Conservation (phyloP, 139 green algal species). For the Chlorella ohadii region DNA sequence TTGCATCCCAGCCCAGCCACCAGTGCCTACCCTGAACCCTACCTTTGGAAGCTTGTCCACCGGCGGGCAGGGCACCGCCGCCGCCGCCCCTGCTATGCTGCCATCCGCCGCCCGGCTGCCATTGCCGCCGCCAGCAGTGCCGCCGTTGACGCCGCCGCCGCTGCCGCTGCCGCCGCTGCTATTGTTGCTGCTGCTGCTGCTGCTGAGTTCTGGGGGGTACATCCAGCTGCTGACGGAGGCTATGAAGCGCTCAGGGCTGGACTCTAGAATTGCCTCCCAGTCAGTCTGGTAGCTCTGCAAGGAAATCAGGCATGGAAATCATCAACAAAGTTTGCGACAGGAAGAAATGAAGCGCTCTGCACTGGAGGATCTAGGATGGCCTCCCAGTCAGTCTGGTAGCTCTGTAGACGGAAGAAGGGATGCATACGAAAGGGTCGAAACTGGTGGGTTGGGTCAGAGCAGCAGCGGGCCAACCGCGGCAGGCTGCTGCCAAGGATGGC, state of each 20-base stretch:
- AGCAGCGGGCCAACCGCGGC: too few species aligned
- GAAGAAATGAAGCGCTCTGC: constrained; percentile 77
- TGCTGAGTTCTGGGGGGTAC: constrained; percentile 18
- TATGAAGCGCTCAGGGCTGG: constrained; percentile 73
- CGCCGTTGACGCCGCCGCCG: neutral
- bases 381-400: constrained; percentile 93
- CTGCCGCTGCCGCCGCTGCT: neutral
- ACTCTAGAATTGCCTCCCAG: constrained; percentile 91
- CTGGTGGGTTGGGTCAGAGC: too few species aligned
- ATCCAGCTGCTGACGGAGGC: constrained; percentile 61
- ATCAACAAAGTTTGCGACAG: too few species aligned
- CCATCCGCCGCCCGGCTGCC: neutral
- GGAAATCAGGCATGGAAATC: neutral
- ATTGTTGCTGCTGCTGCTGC: neutral
- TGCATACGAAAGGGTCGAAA: too few species aligned
- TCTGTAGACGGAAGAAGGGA: too few species aligned
- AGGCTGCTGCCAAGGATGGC: too few species aligned
- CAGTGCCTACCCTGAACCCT: too few species aligned
- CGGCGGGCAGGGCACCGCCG: neutral
- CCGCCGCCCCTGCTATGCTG: neutral
- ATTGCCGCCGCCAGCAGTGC: neutral
- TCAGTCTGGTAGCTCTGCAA: constrained; percentile 82
- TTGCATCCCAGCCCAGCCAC: neutral
- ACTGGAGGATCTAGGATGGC: constrained; percentile 83
- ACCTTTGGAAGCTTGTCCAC: constrained; percentile 27